A percentile compares a stretch with the other conserved stretches of the same genome.
phyloP scores from a whole-genome alignment of 1,284 basidiomycete genomes.

The Cutaneotrichosporon curvatum region DNA sequence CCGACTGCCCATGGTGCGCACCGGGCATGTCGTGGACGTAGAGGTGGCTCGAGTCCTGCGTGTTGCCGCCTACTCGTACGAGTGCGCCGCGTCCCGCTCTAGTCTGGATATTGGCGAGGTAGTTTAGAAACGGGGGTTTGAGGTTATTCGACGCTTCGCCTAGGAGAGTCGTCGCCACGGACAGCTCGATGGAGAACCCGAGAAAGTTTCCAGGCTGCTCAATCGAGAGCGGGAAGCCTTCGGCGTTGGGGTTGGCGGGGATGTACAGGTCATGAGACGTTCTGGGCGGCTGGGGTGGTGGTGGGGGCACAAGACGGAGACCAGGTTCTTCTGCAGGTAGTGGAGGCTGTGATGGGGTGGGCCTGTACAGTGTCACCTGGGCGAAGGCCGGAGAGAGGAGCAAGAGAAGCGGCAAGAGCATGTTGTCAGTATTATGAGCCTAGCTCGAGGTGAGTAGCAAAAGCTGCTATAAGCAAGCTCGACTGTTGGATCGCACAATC shows the following conservation, averaged over 20 bases:
- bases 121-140: slow-evolving; percentile 61
- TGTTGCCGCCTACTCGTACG: slow-evolving; percentile 68
- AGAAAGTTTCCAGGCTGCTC: slow-evolving; percentile 57
- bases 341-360: not conserved
- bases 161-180: slow-evolving; percentile 58
- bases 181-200: slow-evolving; percentile 67
- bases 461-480: too few relatives aligned
- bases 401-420: not conserved
- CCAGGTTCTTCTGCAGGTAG: not conserved
- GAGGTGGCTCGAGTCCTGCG: slow-evolving; percentile 58
- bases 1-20: slow-evolving; percentile 27
- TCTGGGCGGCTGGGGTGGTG: slow-evolving; percentile 28
- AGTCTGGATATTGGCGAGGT: slow-evolving; percentile 57
- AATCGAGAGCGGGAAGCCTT: slow-evolving; percentile 42
- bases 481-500: too few relatives aligned
- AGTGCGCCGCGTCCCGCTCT: slow-evolving; percentile 55
- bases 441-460: too few relatives aligned
- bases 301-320: slow-evolving; percentile 24
- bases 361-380: not conserved
- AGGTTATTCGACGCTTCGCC: slow-evolving; percentile 47
- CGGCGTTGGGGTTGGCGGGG: slow-evolving; percentile 16
- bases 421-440: too few relatives aligned
- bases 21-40: slow-evolving; percentile 48
- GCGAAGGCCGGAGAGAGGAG: not conserved
- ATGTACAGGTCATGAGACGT: slow-evolving; percentile 22